Conservation (phyloP, 73 alveolate species). For the Paramecium pentaurelia region DNA sequence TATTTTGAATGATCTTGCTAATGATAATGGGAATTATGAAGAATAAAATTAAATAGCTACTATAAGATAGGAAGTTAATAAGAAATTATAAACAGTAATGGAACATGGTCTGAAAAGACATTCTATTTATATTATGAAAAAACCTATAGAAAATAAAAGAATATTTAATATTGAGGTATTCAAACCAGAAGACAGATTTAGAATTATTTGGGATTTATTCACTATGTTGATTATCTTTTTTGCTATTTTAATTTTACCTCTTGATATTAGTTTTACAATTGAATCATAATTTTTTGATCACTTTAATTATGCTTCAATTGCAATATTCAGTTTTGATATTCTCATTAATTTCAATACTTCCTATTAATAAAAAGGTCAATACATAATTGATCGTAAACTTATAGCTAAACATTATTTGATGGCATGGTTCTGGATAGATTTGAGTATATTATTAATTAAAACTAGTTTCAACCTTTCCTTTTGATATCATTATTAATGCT, state of each 20-base stretch:
- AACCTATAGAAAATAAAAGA: background rate
- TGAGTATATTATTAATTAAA: background rate
- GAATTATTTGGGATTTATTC: constrained; percentile 20
- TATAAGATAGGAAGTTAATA: background rate
- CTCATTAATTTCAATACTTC: background rate
- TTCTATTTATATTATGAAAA: background rate
- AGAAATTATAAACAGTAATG: background rate
- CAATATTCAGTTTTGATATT: background rate
- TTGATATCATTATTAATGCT: constrained; percentile 59
- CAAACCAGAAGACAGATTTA: constrained; percentile 20
- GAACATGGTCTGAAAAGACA: background rate
- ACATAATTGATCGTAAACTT: background rate
- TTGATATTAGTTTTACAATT: background rate
- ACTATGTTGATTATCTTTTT: constrained; percentile 1
- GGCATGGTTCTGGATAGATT: constrained; percentile 76
- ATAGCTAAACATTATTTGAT: constrained; percentile 50
- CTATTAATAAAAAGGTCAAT: background rate
- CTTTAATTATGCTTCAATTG: background rate
- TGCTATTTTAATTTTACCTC: background rate
- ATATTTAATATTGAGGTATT: background rate
- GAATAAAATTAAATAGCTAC: background rate
- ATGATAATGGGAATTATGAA: background rate
- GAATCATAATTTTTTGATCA: background rate
- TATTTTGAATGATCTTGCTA: constrained; percentile 13
- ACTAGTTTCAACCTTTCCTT: constrained; percentile 70